Evolutionary conservation across 108 stramenopile genomes (phyloP).

Genomic region (Cyclotella atomus): DNA sequence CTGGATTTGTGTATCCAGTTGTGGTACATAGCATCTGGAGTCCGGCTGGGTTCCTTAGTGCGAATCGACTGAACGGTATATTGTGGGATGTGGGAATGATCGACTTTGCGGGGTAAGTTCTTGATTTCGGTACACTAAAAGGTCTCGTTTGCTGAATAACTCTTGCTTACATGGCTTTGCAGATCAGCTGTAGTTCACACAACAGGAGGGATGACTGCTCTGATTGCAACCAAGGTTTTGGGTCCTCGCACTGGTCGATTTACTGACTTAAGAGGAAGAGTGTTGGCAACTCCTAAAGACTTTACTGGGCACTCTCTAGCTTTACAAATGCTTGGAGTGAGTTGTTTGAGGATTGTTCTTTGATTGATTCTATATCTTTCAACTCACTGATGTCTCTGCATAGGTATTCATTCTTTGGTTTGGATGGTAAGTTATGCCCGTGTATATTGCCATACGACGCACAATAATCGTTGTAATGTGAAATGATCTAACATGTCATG

Average conservation of each 20-base stretch:
- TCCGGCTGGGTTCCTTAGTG: constrained; percentile 49
- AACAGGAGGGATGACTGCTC: constrained; percentile 88
- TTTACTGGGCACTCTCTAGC: constrained; percentile 79
- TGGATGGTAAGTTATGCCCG: constrained; percentile 83
- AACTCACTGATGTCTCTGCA: no score
- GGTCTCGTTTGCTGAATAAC: no score
- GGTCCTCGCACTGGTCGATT: constrained; percentile 90
- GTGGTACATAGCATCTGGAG: constrained; percentile 65
- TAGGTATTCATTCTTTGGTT: constrained; percentile 90
- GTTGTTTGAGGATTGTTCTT: constrained; percentile 25
- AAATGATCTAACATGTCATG: no score
- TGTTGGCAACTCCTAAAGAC: constrained; percentile 60
- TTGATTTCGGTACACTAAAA: no score
- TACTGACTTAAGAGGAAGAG: constrained; percentile 75
- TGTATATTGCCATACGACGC: no score
- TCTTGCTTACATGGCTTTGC: no score
- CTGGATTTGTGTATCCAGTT: constrained; percentile 71
- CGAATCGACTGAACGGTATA: constrained; percentile 55
- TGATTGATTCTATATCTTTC: no score
- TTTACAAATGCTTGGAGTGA: constrained; percentile 61
- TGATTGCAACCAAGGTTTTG: constrained; percentile 82
- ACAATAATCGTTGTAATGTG: no score
- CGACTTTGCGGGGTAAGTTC: constrained; percentile 97
- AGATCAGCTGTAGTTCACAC: constrained; percentile 95
- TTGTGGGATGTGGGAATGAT: constrained; percentile 76